Evolutionary conservation across 352 stramenopile genomes (phyloP).

Genomic region (Pythium aphanidermatum): DNA sequence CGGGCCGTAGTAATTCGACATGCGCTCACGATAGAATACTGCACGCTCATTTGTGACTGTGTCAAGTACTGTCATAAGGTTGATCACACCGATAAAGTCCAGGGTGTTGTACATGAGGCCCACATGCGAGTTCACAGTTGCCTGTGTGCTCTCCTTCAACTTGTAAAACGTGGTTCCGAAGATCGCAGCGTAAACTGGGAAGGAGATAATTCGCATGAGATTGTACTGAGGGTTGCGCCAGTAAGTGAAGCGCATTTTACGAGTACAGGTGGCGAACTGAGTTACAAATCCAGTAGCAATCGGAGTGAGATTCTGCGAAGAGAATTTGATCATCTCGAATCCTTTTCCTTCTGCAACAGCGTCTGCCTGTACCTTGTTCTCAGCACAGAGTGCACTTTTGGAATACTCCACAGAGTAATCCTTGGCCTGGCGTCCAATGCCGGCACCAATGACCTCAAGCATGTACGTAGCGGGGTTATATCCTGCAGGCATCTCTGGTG

Average conservation of each 20-base stretch:
- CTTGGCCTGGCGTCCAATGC: conserved; percentile 44
- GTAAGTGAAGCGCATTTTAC: conserved; percentile 41
- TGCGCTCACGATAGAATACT: conserved; percentile 59
- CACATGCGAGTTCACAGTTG: conserved; percentile 53
- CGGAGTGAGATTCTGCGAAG: conserved; percentile 34
- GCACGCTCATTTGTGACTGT: conserved; percentile 45
- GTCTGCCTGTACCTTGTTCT: conserved; percentile 26
- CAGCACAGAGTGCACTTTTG: conserved; percentile 27
- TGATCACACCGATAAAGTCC: conserved; percentile 58
- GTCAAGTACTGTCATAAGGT: conserved; percentile 55
- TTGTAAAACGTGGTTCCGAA: conserved; percentile 58
- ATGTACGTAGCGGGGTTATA: conserved; percentile 91
- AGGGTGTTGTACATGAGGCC: conserved; percentile 62
- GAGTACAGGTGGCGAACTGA: conserved; percentile 26
- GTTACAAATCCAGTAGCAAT: conserved; percentile 38
- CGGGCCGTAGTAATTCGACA: conserved; percentile 71
- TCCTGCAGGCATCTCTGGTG: conserved; percentile 52
- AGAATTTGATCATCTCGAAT: conserved; percentile 27
- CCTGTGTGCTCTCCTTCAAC: conserved; percentile 18
- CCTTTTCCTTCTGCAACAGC: conserved; percentile 6
- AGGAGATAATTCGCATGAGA: conserved; percentile 45
- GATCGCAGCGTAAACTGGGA: conserved; percentile 40
- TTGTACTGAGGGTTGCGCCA: conserved; percentile 50
- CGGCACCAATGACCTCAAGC: conserved; percentile 78
- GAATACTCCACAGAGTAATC: conserved; percentile 48